Evolutionary conservation across 2,329 filamentous ascomycete genomes (phyloP).

Genomic region (Alternaria atra): DNA sequence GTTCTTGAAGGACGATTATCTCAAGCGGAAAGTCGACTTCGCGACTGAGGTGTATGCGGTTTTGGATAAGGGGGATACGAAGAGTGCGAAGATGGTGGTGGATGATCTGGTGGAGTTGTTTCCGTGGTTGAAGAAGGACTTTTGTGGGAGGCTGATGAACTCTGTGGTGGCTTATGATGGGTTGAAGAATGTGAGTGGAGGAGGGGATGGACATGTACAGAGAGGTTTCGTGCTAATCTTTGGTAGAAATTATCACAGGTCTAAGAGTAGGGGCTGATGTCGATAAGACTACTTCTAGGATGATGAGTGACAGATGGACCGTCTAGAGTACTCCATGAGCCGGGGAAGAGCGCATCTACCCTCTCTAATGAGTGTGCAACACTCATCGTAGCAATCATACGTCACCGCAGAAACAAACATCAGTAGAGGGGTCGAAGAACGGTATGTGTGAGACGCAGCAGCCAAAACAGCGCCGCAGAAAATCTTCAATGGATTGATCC

Average conservation of each 20-base stretch:
- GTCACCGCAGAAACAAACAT: not conserved
- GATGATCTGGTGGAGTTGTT: not conserved
- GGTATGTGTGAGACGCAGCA: not conserved
- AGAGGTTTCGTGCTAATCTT: too few species aligned
- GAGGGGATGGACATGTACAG: too few species aligned
- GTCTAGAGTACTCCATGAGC: not conserved
- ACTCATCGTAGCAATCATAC: not conserved
- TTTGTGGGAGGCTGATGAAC: too few species aligned
- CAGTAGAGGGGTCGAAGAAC: not conserved
- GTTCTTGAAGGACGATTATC: not conserved
- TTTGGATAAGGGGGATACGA: not conserved
- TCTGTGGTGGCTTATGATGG: too few species aligned
- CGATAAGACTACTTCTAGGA: not conserved
- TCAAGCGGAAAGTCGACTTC: constrained; percentile 4
- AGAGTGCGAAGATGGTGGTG: not conserved
- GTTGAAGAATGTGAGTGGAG: too few species aligned
- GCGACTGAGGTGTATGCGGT: not conserved
- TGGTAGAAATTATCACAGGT: too few species aligned
- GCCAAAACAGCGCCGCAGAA: not conserved
- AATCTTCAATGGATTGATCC: not conserved
- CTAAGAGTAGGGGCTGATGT: not conserved
- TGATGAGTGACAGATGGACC: not conserved
- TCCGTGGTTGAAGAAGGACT: too few species aligned
- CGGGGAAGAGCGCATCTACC: not conserved
- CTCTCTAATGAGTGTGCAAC: not conserved